Base-by-base conservation (phyloP, 768 basidiomycete species). In the Strobilomyces echinocephalus region DNA sequence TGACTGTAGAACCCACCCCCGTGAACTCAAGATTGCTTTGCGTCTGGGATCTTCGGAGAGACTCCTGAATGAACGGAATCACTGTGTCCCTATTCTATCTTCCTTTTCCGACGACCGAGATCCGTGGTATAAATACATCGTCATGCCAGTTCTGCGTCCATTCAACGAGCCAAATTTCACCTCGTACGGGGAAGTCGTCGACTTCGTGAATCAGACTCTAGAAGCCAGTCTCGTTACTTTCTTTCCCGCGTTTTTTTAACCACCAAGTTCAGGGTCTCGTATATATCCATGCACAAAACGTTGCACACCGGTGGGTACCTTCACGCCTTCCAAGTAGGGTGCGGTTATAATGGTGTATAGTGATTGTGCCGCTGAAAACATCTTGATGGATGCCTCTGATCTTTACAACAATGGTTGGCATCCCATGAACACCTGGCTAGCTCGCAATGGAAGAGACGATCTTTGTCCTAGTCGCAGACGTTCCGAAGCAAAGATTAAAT, bases 211-310 rank as follows among this genome's bases (percentile, higher is more conserved):
- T 4, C 67, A 69, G 39, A 57, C 64, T 1, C 52, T 70, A 1
- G 67, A 70, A 36, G 70, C 55, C 3, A 31, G 39, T 33, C 30
- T 5, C 30, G 30, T 30, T 4, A 24, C 24, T 24, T 33, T 12
- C 3, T 2, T 34, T 10, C 34, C 2, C 11, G 11, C 11, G 1
- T 28, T 15, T 10, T 43, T 31, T 60, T 2, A 60, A 11, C 16
- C 24, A 0, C n/a, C 3, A 3, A 4, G 34, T 12, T 12, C 34
- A 74, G 72, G 72, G 71, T 2, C 50, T 74, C 1, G 58, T 57
- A 12, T 76, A 70, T 45, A 67, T 75, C 42, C 74, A 76, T 42
- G 21, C 63, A 8, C 62, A 67, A 39, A 59, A 62, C 30, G 62
- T 75, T 16, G 67, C 68, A 7, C 73, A 74, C 50, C 56, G 73